Evolutionary conservation across 148 eudicot genomes (phyloP).

Genomic region (Nyssa sinensis): DNA sequence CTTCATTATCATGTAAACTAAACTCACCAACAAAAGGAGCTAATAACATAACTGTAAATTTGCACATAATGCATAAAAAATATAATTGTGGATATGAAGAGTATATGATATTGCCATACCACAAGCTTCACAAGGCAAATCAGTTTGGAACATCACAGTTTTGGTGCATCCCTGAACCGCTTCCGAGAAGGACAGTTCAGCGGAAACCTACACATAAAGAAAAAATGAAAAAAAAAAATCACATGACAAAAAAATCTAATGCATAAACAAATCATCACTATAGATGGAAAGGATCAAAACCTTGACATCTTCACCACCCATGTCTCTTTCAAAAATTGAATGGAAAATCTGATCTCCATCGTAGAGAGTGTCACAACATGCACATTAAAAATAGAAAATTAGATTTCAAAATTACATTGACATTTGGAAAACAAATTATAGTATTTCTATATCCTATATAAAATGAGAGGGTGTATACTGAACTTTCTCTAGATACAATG

Average conservation of each 20-base stretch:
- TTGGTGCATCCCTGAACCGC: slow-evolving; percentile 95
- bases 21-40: not conserved
- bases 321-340: slow-evolving; percentile 33
- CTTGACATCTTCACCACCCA: slow-evolving; percentile 64
- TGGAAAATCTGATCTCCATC: slow-evolving; percentile 41
- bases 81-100: slow-evolving; percentile 6
- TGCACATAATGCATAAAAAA: not conserved
- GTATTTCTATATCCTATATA: too few species aligned
- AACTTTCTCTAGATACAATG: too few species aligned
- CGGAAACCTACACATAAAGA: slow-evolving; percentile 33
- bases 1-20: not conserved
- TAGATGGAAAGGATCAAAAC: slow-evolving; percentile 24
- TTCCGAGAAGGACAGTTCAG: slow-evolving; percentile 95
- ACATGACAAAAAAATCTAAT: not conserved
- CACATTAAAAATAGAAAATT: slow-evolving; percentile 9
- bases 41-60: too few species aligned
- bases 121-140: slow-evolving; percentile 81
- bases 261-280: not conserved
- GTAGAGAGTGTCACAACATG: slow-evolving; percentile 11
- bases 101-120: slow-evolving; percentile 60
- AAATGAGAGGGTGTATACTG: too few species aligned
- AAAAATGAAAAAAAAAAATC: not conserved
- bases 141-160: slow-evolving; percentile 64
- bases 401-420: not conserved
- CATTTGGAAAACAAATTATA: too few species aligned